phyloP scores from a whole-genome alignment of 768 basidiomycete species.

The Cubamyces sp. region DNA sequence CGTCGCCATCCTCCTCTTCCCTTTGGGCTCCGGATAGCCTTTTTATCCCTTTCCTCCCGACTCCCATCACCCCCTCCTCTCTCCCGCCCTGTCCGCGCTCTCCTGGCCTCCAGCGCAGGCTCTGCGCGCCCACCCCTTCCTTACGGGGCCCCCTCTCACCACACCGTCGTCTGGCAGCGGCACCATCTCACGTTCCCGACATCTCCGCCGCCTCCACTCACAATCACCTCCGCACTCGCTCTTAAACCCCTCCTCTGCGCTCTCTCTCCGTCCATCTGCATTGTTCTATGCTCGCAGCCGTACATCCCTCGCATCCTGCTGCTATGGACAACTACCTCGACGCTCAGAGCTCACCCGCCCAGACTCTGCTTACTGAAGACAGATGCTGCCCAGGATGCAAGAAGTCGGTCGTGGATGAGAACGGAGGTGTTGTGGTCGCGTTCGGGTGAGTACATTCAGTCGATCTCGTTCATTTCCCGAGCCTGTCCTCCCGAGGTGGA shows the following conservation, averaged over 20 bases:
- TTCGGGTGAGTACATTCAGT: conserved; percentile 75
- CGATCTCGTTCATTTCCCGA: conserved; percentile 9
- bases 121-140: conserved; percentile 17
- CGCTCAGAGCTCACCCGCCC: conserved; percentile 24
- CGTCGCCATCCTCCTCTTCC: conserved; percentile 4
- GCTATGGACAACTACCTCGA: conserved; percentile 22
- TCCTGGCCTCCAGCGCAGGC: conserved; percentile 14
- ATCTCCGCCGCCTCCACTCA: not conserved
- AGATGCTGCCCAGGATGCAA: conserved; percentile 84
- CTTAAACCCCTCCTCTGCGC: not conserved
- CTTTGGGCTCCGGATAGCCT: conserved; percentile 28
- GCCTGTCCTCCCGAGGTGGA: not conserved
- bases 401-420: conserved; percentile 75
- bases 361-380: conserved; percentile 45
- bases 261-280: not conserved
- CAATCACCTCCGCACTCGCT: not conserved
- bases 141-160: not conserved
- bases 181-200: conserved; percentile 5
- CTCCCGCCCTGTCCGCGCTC: conserved; percentile 4
- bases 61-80: not conserved
- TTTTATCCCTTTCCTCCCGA: conserved; percentile 1
- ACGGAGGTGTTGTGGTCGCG: conserved; percentile 89
- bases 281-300: conserved; percentile 19
- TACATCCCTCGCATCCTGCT: conserved; percentile 13
- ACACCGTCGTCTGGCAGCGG: conserved; percentile 6